Conservation (phyloP, 106 monocot species). For the Platanthera guangdongensis region DNA sequence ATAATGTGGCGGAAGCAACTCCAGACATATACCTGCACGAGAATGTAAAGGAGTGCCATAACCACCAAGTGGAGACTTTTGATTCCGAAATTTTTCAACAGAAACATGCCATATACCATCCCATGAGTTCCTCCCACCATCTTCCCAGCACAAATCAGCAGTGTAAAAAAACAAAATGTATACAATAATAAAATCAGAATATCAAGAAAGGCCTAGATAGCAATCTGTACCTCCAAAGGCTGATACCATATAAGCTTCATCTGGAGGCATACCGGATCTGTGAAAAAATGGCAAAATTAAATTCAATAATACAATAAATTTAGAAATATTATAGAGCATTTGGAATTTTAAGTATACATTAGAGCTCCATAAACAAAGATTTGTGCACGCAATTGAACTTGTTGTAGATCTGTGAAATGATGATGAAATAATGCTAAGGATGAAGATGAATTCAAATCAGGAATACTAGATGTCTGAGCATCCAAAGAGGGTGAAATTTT, state of each 20-base stretch:
- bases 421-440: conserved; percentile 35
- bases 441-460: conserved; percentile 48
- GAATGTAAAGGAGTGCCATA: conserved; percentile 15
- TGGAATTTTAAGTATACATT: conserved; percentile 46
- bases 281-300: background rate
- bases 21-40: conserved; percentile 5
- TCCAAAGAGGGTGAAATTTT: conserved; percentile 21
- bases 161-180: background rate
- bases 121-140: conserved; percentile 60
- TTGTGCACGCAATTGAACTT: conserved; percentile 90
- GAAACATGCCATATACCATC: conserved; percentile 54
- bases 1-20: conserved; percentile 18
- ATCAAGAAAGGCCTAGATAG: conserved; percentile 24
- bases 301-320: background rate
- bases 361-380: conserved; percentile 95
- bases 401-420: conserved; percentile 82
- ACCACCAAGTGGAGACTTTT: conserved; percentile 43
- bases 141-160: conserved; percentile 21
- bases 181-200: conserved; percentile 10
- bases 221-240: conserved; percentile 82
- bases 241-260: conserved; percentile 70
- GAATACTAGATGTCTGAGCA: conserved; percentile 37
- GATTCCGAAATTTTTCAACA: conserved; percentile 43
- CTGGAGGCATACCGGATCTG: conserved; percentile 85
- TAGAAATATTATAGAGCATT: background rate